Conservation (phyloP, 805 yeast species). For the Barnettozyma populi region DNA sequence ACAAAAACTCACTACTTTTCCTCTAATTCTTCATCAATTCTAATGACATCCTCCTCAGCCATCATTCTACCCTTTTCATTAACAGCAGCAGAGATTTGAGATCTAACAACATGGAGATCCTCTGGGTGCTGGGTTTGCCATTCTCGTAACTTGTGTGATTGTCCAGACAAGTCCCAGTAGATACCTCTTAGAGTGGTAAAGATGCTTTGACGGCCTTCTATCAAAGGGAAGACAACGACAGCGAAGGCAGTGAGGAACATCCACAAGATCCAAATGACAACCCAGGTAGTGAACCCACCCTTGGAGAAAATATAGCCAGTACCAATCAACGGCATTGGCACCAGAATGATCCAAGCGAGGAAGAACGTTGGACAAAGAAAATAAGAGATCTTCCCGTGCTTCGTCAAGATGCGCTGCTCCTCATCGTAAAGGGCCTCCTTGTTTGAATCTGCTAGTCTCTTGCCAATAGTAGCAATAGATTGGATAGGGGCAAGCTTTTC, state of each 20-base stretch:
- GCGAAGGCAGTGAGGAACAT: slow-evolving; percentile 58
- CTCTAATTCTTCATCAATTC: slow-evolving; percentile 20
- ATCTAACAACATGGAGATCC: slow-evolving; percentile 63
- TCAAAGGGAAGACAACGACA: slow-evolving; percentile 64
- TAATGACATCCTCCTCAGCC: slow-evolving; percentile 10
- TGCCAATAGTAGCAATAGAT: slow-evolving; percentile 28
- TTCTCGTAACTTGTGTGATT: slow-evolving; percentile 59
- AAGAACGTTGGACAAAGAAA: slow-evolving; percentile 56
- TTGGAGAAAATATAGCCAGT: slow-evolving; percentile 68
- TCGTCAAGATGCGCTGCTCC: slow-evolving; percentile 47
- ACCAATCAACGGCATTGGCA: slow-evolving; percentile 98
- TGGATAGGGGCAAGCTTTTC: slow-evolving; percentile 27
- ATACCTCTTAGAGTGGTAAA: slow-evolving; percentile 65
- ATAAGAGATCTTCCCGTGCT: slow-evolving; percentile 58
- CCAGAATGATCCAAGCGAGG: slow-evolving; percentile 58
- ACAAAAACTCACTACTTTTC: not conserved
- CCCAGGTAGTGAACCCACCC: slow-evolving; percentile 84
- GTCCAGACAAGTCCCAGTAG: slow-evolving; percentile 83
- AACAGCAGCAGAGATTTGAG: slow-evolving; percentile 48
- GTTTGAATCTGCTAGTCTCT: slow-evolving; percentile 21
- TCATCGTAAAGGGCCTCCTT: slow-evolving; percentile 31
- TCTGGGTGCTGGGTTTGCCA: slow-evolving; percentile 80
- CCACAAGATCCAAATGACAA: slow-evolving; percentile 79
- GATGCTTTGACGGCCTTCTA: slow-evolving; percentile 68
- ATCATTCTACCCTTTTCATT: slow-evolving; percentile 18